Percentiles rank a stretch among this genome's conserved stretches.
phyloP scores from a whole-genome alignment of 1,139 yeast species.

The Scheffersomyces insectosa region DNA sequence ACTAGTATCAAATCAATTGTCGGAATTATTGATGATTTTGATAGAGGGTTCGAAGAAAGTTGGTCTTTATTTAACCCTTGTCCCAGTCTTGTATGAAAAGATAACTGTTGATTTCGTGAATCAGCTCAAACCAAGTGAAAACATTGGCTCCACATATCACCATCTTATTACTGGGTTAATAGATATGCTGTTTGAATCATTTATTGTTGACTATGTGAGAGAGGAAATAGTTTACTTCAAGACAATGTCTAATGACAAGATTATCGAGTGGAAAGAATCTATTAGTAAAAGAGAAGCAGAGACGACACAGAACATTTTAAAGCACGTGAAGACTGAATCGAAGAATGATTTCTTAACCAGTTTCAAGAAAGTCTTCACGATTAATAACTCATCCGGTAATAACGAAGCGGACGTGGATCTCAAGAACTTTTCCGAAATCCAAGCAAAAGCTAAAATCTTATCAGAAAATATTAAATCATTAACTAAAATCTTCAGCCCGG shows the following conservation, averaged over 20 bases:
- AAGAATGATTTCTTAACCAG: constrained; percentile 53
- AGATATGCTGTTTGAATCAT: constrained; percentile 50
- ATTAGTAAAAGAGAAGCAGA: constrained; percentile 41
- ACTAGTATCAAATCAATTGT: constrained; percentile 41
- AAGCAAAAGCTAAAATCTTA: constrained; percentile 45
- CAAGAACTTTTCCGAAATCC: constrained; percentile 38
- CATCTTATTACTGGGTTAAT: constrained; percentile 38
- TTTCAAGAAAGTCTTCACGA: constrained; percentile 61
- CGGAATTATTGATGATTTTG: constrained; percentile 34
- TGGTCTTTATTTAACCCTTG: constrained; percentile 25
- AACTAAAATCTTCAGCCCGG: constrained; percentile 42
- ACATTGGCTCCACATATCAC: constrained; percentile 36
- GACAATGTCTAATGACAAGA: constrained; percentile 23
- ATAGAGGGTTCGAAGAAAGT: constrained; percentile 30
- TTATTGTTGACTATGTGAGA: constrained; percentile 50
- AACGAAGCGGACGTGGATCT: constrained; percentile 15
- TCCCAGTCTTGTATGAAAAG: constrained; percentile 35
- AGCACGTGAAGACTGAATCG: constrained; percentile 42
- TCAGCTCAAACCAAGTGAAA: constrained; percentile 27
- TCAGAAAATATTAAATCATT: constrained; percentile 46
- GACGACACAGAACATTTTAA: constrained; percentile 39
- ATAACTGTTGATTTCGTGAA: constrained; percentile 27
- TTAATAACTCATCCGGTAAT: constrained; percentile 27
- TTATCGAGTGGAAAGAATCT: constrained; percentile 36
- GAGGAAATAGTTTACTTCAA: constrained; percentile 41